These are phyloP conservation scores for Teratosphaeria zuluensis DNA, from an alignment of 2,329 filamentous ascomycete species.

Conservation along the genomic window DNA sequence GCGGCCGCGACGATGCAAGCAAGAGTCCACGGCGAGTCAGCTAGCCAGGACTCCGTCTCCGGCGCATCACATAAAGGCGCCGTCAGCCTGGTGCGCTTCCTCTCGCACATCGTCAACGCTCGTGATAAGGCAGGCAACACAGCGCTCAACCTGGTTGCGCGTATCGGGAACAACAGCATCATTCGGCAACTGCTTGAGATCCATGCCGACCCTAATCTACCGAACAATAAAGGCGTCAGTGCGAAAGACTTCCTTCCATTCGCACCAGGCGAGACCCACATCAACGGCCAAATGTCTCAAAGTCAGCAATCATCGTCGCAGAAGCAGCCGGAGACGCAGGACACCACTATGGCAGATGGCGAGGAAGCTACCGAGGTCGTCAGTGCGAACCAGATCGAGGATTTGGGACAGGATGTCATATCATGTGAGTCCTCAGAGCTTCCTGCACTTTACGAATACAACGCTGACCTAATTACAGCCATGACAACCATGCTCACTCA, in stretches of 20 bases:
- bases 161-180: slow-evolving; percentile 87
- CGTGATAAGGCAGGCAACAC: slow-evolving; percentile 93
- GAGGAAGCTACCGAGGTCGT: slow-evolving; percentile 30
- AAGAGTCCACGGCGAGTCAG: slow-evolving; percentile 17
- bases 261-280: slow-evolving; percentile 6
- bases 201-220: slow-evolving; percentile 82
- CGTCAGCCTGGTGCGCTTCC: slow-evolving; percentile 85
- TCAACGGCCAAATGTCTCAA: slow-evolving; percentile 10
- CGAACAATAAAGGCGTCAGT: slow-evolving; percentile 78
- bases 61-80: slow-evolving; percentile 39
- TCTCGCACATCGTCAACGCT: slow-evolving; percentile 93
- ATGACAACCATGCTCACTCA: slow-evolving; percentile 75
- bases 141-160: slow-evolving; percentile 82
- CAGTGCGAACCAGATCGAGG: slow-evolving; percentile 44
- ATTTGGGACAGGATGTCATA: slow-evolving; percentile 72
- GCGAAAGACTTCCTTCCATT: slow-evolving; percentile 71
- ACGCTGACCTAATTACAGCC: slow-evolving; percentile 40
- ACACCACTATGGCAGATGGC: slow-evolving; percentile 12
- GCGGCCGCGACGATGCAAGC: slow-evolving; percentile 13
- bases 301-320: slow-evolving; percentile 12
- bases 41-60: slow-evolving; percentile 18
- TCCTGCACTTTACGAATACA: not conserved
- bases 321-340: slow-evolving; percentile 12
- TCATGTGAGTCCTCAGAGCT: slow-evolving; percentile 50
- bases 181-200: slow-evolving; percentile 96